A percentile compares a stretch with the other conserved stretches of the same genome.
Evolutionary conservation across 208 protist species (phyloP).

Genomic region (Trichomonas tenax): DNA sequence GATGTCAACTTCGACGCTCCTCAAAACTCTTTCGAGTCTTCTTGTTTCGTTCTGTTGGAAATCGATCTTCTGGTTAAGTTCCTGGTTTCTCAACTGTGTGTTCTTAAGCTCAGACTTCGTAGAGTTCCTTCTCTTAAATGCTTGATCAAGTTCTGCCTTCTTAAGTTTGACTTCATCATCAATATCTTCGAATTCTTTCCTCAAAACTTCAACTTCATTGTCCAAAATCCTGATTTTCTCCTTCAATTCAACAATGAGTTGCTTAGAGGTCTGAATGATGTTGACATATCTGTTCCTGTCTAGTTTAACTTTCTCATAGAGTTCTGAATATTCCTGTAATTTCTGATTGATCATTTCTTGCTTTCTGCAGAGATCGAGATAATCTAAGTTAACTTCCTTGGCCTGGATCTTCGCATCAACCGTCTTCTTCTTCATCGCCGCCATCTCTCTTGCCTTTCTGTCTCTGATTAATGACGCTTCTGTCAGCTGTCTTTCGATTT

Average conservation of each 20-base stretch:
- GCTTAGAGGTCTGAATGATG: background rate
- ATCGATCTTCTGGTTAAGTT: background rate
- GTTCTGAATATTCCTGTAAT: background rate
- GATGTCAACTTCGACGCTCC: background rate
- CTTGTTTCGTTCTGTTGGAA: background rate
- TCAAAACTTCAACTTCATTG: background rate
- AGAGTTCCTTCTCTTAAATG: background rate
- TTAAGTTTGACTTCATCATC: background rate
- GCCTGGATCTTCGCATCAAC: background rate
- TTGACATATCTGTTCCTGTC: background rate
- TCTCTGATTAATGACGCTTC: background rate
- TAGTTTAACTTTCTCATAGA: background rate
- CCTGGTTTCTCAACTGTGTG: background rate
- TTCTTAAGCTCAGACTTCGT: background rate
- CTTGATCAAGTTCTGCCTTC: background rate
- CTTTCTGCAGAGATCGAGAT: background rate
- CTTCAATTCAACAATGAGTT: background rate
- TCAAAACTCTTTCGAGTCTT: background rate
- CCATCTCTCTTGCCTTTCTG: background rate
- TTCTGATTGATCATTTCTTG: background rate
- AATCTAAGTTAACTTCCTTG: background rate
- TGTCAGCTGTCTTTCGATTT: background rate
- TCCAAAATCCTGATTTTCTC: background rate
- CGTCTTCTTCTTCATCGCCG: background rate
- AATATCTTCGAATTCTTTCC: background rate